A percentile compares a stretch with the other conserved stretches of the same genome.
Conservation (phyloP, 345 rosid species). For the Hypericum perforatum region DNA sequence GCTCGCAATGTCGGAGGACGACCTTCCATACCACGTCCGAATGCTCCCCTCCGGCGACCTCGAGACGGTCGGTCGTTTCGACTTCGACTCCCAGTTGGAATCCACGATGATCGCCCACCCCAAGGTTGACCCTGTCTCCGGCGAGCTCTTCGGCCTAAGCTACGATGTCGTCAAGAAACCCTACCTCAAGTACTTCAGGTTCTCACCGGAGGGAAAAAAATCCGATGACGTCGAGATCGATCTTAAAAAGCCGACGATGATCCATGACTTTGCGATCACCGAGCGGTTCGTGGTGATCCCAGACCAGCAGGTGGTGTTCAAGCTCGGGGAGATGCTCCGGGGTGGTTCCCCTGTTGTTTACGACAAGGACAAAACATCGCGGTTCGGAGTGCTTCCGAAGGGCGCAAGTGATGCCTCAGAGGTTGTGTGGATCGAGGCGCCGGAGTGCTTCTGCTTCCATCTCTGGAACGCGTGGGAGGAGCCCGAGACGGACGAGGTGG, state of each 20-base stretch:
- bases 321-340: slow-evolving; percentile 57
- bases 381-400: slow-evolving; percentile 71
- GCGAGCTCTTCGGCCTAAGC: slow-evolving; percentile 65
- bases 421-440: slow-evolving; percentile 59
- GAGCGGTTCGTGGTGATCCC: slow-evolving; percentile 70
- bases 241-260: slow-evolving; percentile 68
- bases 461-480: slow-evolving; percentile 98
- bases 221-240: slow-evolving; percentile 61
- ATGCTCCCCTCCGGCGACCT: slow-evolving; percentile 54
- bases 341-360: slow-evolving; percentile 87
- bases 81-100: slow-evolving; percentile 47
- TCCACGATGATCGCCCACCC: slow-evolving; percentile 93
- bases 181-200: slow-evolving; percentile 58
- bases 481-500: slow-evolving; percentile 65
- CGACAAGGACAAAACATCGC: slow-evolving; percentile 55
- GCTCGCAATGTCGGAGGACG: slow-evolving; percentile 88
- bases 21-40: slow-evolving; percentile 67
- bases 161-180: slow-evolving; percentile 76
- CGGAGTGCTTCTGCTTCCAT: slow-evolving; percentile 89
- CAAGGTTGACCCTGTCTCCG: slow-evolving; percentile 61
- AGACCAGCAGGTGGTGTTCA: slow-evolving; percentile 85
- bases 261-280: slow-evolving; percentile 81
- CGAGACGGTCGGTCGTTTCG: slow-evolving; percentile 54
- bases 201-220: slow-evolving; percentile 55
- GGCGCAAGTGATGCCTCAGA: slow-evolving; percentile 32